Evolutionary conservation across 2,329 filamentous ascomycete genomes (phyloP).

Genomic region (Zymoseptoria crescenta): DNA sequence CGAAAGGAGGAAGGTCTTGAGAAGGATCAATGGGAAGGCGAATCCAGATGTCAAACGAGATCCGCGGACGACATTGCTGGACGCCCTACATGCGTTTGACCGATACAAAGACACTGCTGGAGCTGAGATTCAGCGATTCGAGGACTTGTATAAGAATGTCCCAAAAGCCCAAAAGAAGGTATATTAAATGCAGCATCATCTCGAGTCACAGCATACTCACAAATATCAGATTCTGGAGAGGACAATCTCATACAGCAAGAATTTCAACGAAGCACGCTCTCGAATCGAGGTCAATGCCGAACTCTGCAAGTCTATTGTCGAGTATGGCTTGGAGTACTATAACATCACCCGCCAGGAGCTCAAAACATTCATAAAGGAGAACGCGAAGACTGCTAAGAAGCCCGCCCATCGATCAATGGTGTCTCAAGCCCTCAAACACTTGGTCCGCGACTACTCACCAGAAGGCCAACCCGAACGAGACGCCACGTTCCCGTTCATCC

Average conservation of each 20-base stretch:
- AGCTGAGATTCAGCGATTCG: conserved; percentile 12
- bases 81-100: conserved; percentile 68
- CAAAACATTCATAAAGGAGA: conserved; percentile 9
- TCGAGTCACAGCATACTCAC: background rate
- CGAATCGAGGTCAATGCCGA: conserved; percentile 79
- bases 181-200: background rate
- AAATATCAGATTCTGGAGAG: conserved; percentile 10
- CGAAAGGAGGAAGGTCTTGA: conserved; percentile 6
- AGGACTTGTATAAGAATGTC: conserved; percentile 12
- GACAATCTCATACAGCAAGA: conserved; percentile 10
- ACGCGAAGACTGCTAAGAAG: conserved; percentile 58
- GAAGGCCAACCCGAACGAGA: conserved; percentile 68
- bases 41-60: background rate
- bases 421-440: conserved; percentile 78
- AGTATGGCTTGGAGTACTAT: conserved; percentile 39
- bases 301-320: conserved; percentile 66
- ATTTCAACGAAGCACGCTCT: conserved; percentile 31
- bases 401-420: conserved; percentile 4
- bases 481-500: conserved; percentile 59
- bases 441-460: conserved; percentile 84
- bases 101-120: conserved; percentile 10
- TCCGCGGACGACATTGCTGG: conserved; percentile 72
- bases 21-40: background rate
- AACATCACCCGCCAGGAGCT: conserved; percentile 12
- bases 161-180: conserved; percentile 12